Conservation (phyloP, 768 basidiomycete genomes). For the Megacollybia marginata region DNA sequence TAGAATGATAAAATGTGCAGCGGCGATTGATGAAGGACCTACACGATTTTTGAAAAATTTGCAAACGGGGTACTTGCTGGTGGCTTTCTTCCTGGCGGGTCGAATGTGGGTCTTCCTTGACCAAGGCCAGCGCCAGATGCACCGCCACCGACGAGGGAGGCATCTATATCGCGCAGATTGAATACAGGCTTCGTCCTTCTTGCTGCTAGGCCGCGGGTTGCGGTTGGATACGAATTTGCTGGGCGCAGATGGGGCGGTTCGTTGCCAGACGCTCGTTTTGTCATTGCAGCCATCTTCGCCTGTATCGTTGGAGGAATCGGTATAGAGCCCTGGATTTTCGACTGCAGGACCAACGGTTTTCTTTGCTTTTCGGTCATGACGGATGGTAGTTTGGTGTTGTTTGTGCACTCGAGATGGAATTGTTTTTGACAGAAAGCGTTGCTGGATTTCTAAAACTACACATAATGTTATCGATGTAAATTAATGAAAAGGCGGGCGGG, state of each 20-base stretch:
- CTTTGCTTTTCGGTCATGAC: not conserved
- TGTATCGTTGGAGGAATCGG: slow-evolving; percentile 87
- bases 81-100: slow-evolving; percentile 29
- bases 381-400: not conserved
- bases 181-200: slow-evolving; percentile 47
- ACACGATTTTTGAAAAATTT: slow-evolving; percentile 94
- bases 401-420: no score
- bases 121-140: slow-evolving; percentile 65
- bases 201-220: slow-evolving; percentile 24
- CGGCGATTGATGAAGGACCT: slow-evolving; percentile 23
- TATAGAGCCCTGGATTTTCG: slow-evolving; percentile 30
- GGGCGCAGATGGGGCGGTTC: slow-evolving; percentile 19
- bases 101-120: slow-evolving; percentile 50
- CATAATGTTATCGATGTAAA: no score
- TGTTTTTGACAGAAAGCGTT: no score
- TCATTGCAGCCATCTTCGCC: slow-evolving; percentile 85
- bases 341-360: not conserved
- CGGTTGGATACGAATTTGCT: slow-evolving; percentile 27
- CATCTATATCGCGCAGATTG: slow-evolving; percentile 57
- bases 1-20: slow-evolving; percentile 1
- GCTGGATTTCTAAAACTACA: no score
- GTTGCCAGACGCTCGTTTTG: slow-evolving; percentile 22
- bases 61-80: slow-evolving; percentile 66
- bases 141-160: slow-evolving; percentile 39
- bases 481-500: no score